These are phyloP conservation scores for Brassica rapa DNA, from an alignment of 345 rosid genomes.

Conservation along the genomic window DNA sequence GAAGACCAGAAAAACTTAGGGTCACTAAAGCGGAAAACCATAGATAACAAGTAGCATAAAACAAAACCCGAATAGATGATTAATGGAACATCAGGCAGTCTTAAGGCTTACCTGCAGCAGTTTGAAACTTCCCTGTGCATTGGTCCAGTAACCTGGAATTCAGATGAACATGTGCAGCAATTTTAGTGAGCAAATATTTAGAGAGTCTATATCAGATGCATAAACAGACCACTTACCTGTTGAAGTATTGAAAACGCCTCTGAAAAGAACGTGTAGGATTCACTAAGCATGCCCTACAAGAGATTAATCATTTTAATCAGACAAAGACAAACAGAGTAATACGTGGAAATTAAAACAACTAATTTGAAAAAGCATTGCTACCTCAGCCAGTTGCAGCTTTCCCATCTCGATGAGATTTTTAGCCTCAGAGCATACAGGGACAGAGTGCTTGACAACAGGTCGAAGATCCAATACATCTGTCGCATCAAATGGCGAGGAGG, in stretches of 20 bases:
- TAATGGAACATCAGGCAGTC: neutral
- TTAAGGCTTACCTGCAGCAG: slow-evolving; percentile 73
- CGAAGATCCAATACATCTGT: slow-evolving; percentile 83
- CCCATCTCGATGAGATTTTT: slow-evolving; percentile 94
- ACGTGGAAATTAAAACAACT: slow-evolving; percentile 6
- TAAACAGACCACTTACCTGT: slow-evolving; percentile 57
- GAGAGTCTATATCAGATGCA: neutral
- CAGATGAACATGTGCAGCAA: slow-evolving; percentile 26
- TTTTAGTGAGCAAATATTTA: neutral
- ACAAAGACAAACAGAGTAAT: neutral
- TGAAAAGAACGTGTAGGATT: slow-evolving; percentile 87
- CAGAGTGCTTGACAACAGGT: slow-evolving; percentile 93
- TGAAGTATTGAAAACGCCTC: slow-evolving; percentile 98
- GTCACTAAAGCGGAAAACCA: neutral
- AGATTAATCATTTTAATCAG: slow-evolving; percentile 6
- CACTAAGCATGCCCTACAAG: slow-evolving; percentile 91
- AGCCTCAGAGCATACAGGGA: slow-evolving; percentile 93
- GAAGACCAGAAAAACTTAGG: neutral
- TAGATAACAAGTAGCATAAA: neutral
- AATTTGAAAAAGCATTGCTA: slow-evolving; percentile 34
- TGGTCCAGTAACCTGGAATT: slow-evolving; percentile 93
- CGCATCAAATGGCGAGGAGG: slow-evolving; percentile 66
- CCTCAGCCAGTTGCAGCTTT: slow-evolving; percentile 93
- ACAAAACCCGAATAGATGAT: neutral
- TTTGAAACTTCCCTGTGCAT: slow-evolving; percentile 98